phyloP scores from a whole-genome alignment of 1,139 yeast genomes.

The Pichiaceae sp. region DNA sequence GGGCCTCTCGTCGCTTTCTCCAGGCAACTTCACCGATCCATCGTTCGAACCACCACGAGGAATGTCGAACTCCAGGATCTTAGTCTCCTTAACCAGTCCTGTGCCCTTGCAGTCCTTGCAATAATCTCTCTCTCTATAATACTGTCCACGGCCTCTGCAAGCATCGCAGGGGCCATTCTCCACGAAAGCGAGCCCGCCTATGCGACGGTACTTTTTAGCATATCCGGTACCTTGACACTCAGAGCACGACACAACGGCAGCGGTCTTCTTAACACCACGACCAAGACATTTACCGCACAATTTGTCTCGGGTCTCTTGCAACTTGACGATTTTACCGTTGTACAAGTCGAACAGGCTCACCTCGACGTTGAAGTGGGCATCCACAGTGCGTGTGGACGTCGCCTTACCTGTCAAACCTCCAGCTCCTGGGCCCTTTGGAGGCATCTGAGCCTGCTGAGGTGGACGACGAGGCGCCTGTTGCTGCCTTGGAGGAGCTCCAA shows the following conservation, averaged over 20 bases:
- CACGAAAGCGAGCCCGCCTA: conserved; percentile 65
- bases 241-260: conserved; percentile 44
- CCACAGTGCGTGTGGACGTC: conserved; percentile 38
- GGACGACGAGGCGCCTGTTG: neutral
- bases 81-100: conserved; percentile 55
- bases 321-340: conserved; percentile 73
- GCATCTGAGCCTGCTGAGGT: conserved; percentile 8
- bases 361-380: conserved; percentile 56
- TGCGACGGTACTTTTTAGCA: conserved; percentile 49
- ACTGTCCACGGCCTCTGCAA: conserved; percentile 69
- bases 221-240: conserved; percentile 71
- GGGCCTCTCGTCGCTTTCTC: conserved; percentile 73
- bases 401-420: conserved; percentile 4
- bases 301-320: conserved; percentile 64
- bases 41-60: conserved; percentile 55
- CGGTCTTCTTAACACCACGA: conserved; percentile 58
- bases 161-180: conserved; percentile 54
- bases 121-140: conserved; percentile 55
- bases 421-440: conserved; percentile 12
- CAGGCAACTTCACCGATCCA: conserved; percentile 50
- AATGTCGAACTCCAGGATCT: conserved; percentile 70
- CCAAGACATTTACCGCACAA: conserved; percentile 71
- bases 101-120: conserved; percentile 74
- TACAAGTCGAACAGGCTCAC: conserved; percentile 71
- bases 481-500: neutral